Conservation (phyloP, 352 stramenopile species). For the Phytophthora meadii region DNA sequence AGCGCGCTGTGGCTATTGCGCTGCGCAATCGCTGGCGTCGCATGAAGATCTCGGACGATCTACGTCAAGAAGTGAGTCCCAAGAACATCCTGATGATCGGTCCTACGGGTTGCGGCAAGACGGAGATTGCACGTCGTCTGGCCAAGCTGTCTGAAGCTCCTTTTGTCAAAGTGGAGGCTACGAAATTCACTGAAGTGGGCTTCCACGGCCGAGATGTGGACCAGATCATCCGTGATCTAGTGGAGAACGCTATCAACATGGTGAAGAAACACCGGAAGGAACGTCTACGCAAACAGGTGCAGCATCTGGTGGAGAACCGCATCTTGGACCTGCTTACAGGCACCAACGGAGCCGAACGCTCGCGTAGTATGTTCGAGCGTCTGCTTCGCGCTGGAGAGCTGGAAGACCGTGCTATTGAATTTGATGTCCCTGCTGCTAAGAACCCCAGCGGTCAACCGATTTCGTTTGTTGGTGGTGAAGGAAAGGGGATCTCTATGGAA, state of each 20-base stretch:
- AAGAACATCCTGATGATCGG: slow-evolving; percentile 99
- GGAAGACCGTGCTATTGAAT: slow-evolving; percentile 81
- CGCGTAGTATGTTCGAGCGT: slow-evolving; percentile 92
- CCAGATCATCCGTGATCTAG: slow-evolving; percentile 99
- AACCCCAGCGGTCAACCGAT: slow-evolving; percentile 63
- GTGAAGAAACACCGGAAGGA: slow-evolving; percentile 96
- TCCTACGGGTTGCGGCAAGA: slow-evolving; percentile 98
- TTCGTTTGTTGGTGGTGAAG: slow-evolving; percentile 71
- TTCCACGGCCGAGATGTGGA: slow-evolving; percentile 99
- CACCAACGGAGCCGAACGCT: slow-evolving; percentile 80
- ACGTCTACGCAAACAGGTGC: slow-evolving; percentile 92
- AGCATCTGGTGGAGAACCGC: slow-evolving; percentile 93
- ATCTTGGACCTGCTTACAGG: slow-evolving; percentile 96
- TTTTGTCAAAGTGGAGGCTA: slow-evolving; percentile 99
- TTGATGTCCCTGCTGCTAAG: slow-evolving; percentile 74
- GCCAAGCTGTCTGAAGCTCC: slow-evolving; percentile 97
- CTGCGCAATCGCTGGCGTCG: slow-evolving; percentile 98
- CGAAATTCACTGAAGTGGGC: slow-evolving; percentile 99
- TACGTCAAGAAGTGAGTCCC: slow-evolving; percentile 94
- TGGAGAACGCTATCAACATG: slow-evolving; percentile 97
- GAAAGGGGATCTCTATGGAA: slow-evolving; percentile 77
- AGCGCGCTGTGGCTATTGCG: slow-evolving; percentile 98
- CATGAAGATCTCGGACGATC: slow-evolving; percentile 94
- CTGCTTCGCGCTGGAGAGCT: slow-evolving; percentile 89
- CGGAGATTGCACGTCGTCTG: slow-evolving; percentile 97